Evolutionary conservation across 2,329 filamentous ascomycete species (phyloP), one percentile per base, ranked within the genome.

Genomic region (Colletotrichum sojae): DNA sequence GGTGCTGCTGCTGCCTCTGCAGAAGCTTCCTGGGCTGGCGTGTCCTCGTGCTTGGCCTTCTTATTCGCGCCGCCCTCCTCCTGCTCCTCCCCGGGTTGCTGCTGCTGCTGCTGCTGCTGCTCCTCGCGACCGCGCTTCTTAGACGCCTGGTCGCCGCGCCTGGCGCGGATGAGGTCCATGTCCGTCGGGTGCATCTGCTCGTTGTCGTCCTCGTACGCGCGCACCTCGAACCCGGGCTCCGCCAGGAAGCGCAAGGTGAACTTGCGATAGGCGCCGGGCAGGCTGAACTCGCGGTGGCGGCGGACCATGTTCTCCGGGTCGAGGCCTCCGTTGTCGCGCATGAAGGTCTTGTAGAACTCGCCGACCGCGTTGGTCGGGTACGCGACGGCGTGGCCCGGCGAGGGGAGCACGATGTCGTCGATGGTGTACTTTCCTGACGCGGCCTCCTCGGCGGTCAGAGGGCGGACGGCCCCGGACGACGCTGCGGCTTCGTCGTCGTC

Each of bases 131-230:
- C 60, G 12, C 54, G 61, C 63, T 70, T 70, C 67, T 53, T 67
- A 4, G 53, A 62, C 39, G 70, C 71, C 20, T 76, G 72, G 10
- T 76, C 75, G 10, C 75, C 73, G 66, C 81, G 80, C 40, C 81
- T 78, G 43, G 82, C 81, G 69, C 84, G 83, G 70, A 95, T 81
- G 58, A 86, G 82, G 73, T 98, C 93, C 65, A 96, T 76, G 78
- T 99, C 96, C 0, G 96, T 99, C 69, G 92, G 89, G 4, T 97
- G 92, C 81, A 98, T 90, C 81, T 98, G 95, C 81, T 97, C 90
- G 40, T 91, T 89, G 39, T 91, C 89, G 31, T 90, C 86, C 4
- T 77, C 76, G 77, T 98, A 98, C 5, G 84, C 81, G 75, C 88
- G 90, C 12, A 97, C 88, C 67, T 93, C 88, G 66, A 90, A 91